Evolutionary conservation across 352 stramenopile genomes (phyloP).

Genomic region (Pythium scleroteichum): DNA sequence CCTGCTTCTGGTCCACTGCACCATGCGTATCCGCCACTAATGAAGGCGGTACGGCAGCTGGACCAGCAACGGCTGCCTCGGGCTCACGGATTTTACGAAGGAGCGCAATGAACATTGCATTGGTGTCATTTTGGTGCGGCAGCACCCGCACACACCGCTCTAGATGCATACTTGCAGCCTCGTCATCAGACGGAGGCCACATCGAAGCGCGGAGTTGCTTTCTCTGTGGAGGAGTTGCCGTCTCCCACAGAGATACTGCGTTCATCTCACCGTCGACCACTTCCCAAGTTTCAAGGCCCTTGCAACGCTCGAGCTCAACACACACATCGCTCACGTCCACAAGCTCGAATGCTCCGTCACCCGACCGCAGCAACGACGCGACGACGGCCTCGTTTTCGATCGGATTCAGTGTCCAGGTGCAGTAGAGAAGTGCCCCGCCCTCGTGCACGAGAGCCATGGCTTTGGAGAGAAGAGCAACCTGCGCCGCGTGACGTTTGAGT

Average conservation of each 20-base stretch:
- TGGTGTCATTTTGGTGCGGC: conserved; percentile 97
- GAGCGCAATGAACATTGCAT: conserved; percentile 97
- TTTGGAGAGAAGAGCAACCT: conserved; percentile 82
- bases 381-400: conserved; percentile 87
- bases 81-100: conserved; percentile 77
- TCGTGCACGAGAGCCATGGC: conserved; percentile 49
- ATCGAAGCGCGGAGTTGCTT: conserved; percentile 73
- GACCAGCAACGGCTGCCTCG: conserved; percentile 30
- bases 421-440: conserved; percentile 67
- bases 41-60: conserved; percentile 28
- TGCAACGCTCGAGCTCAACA: conserved; percentile 39
- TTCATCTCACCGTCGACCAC: conserved; percentile 55
- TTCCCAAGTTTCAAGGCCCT: conserved; percentile 52
- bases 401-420: conserved; percentile 78
- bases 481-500: conserved; percentile 54
- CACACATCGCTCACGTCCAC: conserved; percentile 46
- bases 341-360: conserved; percentile 60
- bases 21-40: conserved; percentile 21
- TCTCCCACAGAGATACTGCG: conserved; percentile 50
- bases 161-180: conserved; percentile 72
- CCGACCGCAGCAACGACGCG: conserved; percentile 61
- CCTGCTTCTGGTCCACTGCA: conserved; percentile 44
- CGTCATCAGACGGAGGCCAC: conserved; percentile 66
- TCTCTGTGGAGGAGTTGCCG: conserved; percentile 48
- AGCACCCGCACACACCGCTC: conserved; percentile 93